Evolutionary conservation across 495 filamentous ascomycete species (phyloP).

Genomic region (Talaromyces adpressus): DNA sequence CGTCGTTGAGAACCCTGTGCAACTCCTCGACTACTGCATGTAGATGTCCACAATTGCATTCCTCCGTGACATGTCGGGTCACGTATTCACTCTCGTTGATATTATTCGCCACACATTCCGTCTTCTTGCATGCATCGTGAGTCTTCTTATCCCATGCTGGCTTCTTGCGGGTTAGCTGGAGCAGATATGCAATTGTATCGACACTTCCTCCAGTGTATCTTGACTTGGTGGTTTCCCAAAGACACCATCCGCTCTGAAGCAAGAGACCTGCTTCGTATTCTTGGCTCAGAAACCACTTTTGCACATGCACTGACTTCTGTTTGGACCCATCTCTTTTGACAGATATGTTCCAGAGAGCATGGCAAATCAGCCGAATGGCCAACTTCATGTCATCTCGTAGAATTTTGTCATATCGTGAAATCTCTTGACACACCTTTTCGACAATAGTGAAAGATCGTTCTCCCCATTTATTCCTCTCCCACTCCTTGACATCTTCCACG

Average conservation of each 20-base stretch:
- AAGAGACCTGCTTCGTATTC: background rate
- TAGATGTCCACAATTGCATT: background rate
- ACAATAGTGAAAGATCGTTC: background rate
- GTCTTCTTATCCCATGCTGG: background rate
- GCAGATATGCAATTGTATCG: background rate
- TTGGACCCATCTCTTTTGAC: background rate
- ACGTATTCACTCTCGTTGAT: background rate
- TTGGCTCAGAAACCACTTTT: background rate
- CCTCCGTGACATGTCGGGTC: background rate
- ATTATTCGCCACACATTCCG: background rate
- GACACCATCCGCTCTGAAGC: background rate
- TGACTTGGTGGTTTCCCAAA: background rate
- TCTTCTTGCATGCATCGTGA: background rate
- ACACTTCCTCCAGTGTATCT: background rate
- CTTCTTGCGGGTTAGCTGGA: background rate
- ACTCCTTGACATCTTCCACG: background rate
- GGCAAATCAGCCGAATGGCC: background rate
- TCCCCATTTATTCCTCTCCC: background rate
- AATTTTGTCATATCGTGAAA: background rate
- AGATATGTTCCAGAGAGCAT: background rate
- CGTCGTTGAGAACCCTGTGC: background rate
- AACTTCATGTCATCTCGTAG: background rate
- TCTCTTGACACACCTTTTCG: background rate
- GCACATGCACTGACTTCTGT: background rate
- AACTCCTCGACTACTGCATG: background rate